Evolutionary conservation across 805 yeast species (phyloP).

Genomic region (Starmerella ratchasimensis): DNA sequence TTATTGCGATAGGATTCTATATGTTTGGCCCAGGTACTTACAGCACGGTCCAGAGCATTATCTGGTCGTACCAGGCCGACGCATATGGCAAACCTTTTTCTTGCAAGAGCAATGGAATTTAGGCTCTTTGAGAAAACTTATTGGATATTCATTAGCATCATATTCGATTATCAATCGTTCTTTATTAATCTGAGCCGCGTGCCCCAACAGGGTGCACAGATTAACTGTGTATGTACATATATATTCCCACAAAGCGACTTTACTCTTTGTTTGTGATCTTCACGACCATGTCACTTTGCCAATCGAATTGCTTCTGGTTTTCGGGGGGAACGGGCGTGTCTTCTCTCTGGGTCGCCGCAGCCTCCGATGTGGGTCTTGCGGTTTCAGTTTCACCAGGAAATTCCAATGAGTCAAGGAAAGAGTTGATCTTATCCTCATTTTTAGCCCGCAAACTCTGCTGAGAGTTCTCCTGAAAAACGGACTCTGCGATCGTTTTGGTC

Average conservation of each 20-base stretch:
- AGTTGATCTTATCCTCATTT: slow-evolving; percentile 7
- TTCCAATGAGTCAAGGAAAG: slow-evolving; percentile 16
- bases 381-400: slow-evolving; percentile 11
- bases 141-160: not conserved
- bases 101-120: slow-evolving; percentile 35
- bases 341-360: not conserved
- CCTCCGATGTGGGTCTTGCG: slow-evolving; percentile 1
- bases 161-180: not conserved
- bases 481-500: not conserved
- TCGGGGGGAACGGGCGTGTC: not conserved
- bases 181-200: no score
- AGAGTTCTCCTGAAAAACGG: not conserved
- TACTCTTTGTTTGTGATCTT: slow-evolving; percentile 11
- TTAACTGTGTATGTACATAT: not conserved
- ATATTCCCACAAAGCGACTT: not conserved
- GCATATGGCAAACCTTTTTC: slow-evolving; percentile 40
- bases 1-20: slow-evolving; percentile 38
- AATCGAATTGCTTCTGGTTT: slow-evolving; percentile 14
- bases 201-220: not conserved
- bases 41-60: slow-evolving; percentile 41
- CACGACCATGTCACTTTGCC: slow-evolving; percentile 20
- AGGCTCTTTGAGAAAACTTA: not conserved
- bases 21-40: slow-evolving; percentile 48
- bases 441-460: not conserved
- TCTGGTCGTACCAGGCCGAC: slow-evolving; percentile 35